phyloP scores from a whole-genome alignment of 305 asterid species.

The Plantago coronopus region DNA sequence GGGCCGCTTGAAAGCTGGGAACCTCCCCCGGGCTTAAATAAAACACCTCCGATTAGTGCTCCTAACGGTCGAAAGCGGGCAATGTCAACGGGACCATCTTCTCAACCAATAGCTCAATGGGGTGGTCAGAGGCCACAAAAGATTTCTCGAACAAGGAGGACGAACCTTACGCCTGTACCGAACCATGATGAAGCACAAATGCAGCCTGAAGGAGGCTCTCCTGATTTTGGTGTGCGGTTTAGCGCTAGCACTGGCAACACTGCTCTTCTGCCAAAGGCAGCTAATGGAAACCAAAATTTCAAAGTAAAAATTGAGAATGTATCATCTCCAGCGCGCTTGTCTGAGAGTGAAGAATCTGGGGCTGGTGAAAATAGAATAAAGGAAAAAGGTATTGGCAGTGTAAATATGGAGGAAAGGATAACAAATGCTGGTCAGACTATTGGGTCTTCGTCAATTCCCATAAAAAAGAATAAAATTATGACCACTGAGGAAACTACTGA shows the following conservation, averaged over 20 bases:
- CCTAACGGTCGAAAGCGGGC: slow-evolving; percentile 78
- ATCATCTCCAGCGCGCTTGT: slow-evolving; percentile 71
- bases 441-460: slow-evolving; percentile 45
- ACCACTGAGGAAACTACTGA: slow-evolving; percentile 70
- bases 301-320: slow-evolving; percentile 59
- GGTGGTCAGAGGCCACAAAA: slow-evolving; percentile 96
- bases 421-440: slow-evolving; percentile 47
- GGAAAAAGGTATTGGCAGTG: slow-evolving; percentile 50
- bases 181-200: slow-evolving; percentile 70
- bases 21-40: slow-evolving; percentile 50
- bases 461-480: slow-evolving; percentile 61
- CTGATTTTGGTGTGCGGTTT: slow-evolving; percentile 70
- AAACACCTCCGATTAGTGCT: slow-evolving; percentile 55
- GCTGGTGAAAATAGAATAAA: slow-evolving; percentile 65
- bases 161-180: slow-evolving; percentile 80
- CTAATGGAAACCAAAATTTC: slow-evolving; percentile 46
- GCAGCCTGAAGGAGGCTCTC: slow-evolving; percentile 77
- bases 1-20: slow-evolving; percentile 90
- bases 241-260: slow-evolving; percentile 50
- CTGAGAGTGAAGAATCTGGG: slow-evolving; percentile 94
- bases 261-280: slow-evolving; percentile 53
- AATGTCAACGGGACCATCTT: slow-evolving; percentile 67
- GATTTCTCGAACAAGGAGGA: slow-evolving; percentile 86
- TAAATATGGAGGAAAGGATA: slow-evolving; percentile 58
- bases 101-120: slow-evolving; percentile 98